phyloP scores from a whole-genome alignment of 2,329 filamentous ascomycete species.

The Oidium heveae region DNA sequence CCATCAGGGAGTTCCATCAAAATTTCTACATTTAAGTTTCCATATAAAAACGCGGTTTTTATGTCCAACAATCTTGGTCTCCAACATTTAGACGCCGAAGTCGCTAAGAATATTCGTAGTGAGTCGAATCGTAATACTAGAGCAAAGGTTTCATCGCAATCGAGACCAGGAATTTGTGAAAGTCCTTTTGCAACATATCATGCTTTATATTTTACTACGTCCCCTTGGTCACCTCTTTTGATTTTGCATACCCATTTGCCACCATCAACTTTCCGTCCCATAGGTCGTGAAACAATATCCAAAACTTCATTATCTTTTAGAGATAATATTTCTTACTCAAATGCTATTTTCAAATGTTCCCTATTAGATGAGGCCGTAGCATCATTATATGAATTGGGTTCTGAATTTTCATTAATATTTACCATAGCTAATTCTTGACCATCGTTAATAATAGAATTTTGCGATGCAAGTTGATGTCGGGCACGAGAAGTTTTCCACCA shows the following conservation, averaged over 20 bases:
- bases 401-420: not conserved
- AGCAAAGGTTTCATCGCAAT: not conserved
- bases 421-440: not conserved
- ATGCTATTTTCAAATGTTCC: not conserved
- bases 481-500: not conserved
- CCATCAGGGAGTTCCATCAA: not conserved
- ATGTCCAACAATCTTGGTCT: not conserved
- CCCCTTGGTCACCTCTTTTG: not conserved
- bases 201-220: not conserved
- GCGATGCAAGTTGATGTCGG: not conserved
- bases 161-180: not conserved
- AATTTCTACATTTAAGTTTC: not conserved
- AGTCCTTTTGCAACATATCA: not conserved
- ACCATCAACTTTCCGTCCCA: not conserved
- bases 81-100: not conserved
- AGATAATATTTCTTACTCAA: not conserved
- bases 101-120: not conserved
- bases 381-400: not conserved
- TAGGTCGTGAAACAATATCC: not conserved
- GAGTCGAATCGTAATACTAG: not conserved
- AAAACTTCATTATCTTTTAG: not conserved
- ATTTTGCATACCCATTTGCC: not conserved
- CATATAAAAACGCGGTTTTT: not conserved
- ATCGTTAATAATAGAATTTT: not conserved
- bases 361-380: not conserved